Conservation (phyloP, 139 green algal species). For the Limnomonas spitsbergensis region DNA sequence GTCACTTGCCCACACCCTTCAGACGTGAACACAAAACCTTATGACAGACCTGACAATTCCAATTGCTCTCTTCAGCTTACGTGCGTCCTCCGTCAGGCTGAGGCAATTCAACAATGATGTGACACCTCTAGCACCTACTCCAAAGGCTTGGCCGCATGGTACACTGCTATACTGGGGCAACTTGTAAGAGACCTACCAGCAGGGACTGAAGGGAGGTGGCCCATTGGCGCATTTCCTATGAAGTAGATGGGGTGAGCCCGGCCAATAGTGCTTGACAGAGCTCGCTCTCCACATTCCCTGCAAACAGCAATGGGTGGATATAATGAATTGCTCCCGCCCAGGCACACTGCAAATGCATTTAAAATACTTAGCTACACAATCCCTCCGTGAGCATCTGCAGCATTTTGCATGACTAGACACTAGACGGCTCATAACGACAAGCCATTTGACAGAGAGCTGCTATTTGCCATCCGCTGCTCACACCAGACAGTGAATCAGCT, state of each 20-base stretch:
- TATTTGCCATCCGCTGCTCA: neutral
- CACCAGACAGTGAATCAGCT: neutral
- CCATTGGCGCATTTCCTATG: constrained; percentile 41
- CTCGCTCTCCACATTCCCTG: constrained; percentile 34
- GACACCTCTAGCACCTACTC: too few species aligned
- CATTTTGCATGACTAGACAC: neutral
- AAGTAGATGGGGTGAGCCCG: constrained; percentile 32
- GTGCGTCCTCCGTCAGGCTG: too few species aligned
- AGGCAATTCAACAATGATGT: too few species aligned
- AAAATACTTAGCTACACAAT: neutral
- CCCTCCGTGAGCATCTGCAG: neutral
- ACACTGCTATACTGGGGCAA: too few species aligned
- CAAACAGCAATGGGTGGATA: neutral
- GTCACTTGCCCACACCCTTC: too few species aligned
- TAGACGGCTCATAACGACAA: neutral
- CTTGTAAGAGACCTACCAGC: neutral
- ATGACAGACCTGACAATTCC: too few species aligned
- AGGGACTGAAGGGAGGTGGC: constrained; percentile 16
- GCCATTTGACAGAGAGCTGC: neutral
- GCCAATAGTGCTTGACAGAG: constrained; percentile 20
- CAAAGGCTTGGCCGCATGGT: too few species aligned
- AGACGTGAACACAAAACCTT: too few species aligned
- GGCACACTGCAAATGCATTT: neutral
- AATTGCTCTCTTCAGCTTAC: too few species aligned
- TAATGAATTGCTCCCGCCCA: neutral